These are phyloP conservation scores for Podila minutissima DNA, from an alignment of 192 early-diverging fungal genomes.

Conservation along the genomic window DNA sequence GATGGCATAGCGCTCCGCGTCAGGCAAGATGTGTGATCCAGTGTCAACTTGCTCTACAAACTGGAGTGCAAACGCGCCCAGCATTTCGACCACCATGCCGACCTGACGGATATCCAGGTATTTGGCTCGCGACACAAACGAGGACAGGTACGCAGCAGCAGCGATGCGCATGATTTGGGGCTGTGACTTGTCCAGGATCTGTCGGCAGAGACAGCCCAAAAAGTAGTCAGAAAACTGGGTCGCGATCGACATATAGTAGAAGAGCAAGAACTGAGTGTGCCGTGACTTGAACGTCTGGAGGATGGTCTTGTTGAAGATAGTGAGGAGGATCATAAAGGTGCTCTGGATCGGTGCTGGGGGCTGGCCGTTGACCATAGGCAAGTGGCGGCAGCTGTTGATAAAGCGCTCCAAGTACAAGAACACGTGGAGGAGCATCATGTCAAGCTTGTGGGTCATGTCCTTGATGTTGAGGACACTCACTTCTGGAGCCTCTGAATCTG, in stretches of 20 bases:
- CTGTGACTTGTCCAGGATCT: slow-evolving; percentile 63
- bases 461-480: slow-evolving; percentile 58
- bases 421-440: slow-evolving; percentile 74
- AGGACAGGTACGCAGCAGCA: slow-evolving; percentile 85
- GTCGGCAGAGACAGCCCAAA: slow-evolving; percentile 75
- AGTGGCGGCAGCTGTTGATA: slow-evolving; percentile 39
- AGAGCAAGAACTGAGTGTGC: slow-evolving; percentile 93
- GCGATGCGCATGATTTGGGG: slow-evolving; percentile 79
- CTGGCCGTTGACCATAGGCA: slow-evolving; percentile 23
- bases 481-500: slow-evolving; percentile 53
- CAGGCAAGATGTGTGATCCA: slow-evolving; percentile 39
- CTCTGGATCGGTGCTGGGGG: slow-evolving; percentile 46
- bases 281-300: slow-evolving; percentile 90
- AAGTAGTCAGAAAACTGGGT: slow-evolving; percentile 77
- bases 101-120: slow-evolving; percentile 75
- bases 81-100: slow-evolving; percentile 69
- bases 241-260: slow-evolving; percentile 74
- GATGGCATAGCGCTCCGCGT: slow-evolving; percentile 74
- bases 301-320: slow-evolving; percentile 82
- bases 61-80: slow-evolving; percentile 72
- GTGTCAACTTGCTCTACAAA: slow-evolving; percentile 77
- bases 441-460: slow-evolving; percentile 75
- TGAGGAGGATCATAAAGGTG: slow-evolving; percentile 74
- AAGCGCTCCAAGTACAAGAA: slow-evolving; percentile 66
- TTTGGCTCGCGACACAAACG: slow-evolving; percentile 88